A percentile compares a stretch with the other conserved stretches of the same genome.
Evolutionary conservation across 441 rosid species (phyloP).

Genomic region (Breynia disticha): DNA sequence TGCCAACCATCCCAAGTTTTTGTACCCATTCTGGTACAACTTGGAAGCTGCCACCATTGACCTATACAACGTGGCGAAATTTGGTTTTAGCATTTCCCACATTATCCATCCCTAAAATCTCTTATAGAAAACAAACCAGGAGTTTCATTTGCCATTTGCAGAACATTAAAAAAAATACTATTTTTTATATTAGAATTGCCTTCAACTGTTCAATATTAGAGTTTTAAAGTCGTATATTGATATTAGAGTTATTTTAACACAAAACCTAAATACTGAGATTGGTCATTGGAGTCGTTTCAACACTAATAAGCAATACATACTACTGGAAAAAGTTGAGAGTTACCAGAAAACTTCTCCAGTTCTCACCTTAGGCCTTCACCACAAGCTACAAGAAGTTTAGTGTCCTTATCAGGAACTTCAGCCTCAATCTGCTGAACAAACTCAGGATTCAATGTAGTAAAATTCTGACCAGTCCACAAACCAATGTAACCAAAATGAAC

Average conservation of each 20-base stretch:
- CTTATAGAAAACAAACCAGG: too few species aligned
- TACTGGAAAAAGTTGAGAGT: too few species aligned
- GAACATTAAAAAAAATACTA: too few species aligned
- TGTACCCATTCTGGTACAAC: conserved; percentile 49
- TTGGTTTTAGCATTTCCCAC: too few species aligned
- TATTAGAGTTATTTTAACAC: too few species aligned
- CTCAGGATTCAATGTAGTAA: conserved; percentile 56
- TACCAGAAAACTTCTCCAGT: too few species aligned
- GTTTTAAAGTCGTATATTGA: too few species aligned
- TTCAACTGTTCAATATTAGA: background rate
- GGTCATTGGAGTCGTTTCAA: background rate
- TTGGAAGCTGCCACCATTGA: conserved; percentile 60
- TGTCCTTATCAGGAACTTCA: conserved; percentile 46
- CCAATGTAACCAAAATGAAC: conserved; percentile 89
- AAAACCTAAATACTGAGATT: too few species aligned
- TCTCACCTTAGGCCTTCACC: conserved; percentile 88
- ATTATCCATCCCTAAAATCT: too few species aligned
- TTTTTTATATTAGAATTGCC: too few species aligned
- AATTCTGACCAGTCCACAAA: conserved; percentile 85
- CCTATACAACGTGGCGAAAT: conserved; percentile 20
- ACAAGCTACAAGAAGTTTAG: conserved; percentile 70
- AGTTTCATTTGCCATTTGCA: too few species aligned
- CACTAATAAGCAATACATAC: too few species aligned
- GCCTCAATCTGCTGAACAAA: conserved; percentile 45
- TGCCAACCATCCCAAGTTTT: conserved; percentile 72